Percentiles rank a stretch among this genome's conserved stretches.
Conservation (phyloP, 495 filamentous ascomycete species). For the Xylaria acuta region DNA sequence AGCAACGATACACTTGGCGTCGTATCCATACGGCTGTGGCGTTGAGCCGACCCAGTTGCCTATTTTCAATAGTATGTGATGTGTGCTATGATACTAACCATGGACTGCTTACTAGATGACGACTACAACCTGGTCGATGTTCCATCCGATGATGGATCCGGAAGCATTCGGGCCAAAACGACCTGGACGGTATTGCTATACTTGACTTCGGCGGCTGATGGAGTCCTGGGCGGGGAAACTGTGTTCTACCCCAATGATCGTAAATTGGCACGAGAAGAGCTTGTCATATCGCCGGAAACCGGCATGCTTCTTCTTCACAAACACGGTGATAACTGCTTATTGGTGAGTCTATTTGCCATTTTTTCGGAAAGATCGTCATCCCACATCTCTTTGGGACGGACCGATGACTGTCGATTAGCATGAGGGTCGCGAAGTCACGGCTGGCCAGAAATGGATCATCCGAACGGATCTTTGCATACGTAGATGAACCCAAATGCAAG, state of each 20-base stretch:
- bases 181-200: slow-evolving; percentile 95
- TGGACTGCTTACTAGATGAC: slow-evolving; percentile 30
- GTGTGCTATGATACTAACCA: slow-evolving; percentile 7
- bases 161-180: slow-evolving; percentile 74
- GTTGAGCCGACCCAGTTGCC: not conserved
- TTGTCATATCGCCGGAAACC: slow-evolving; percentile 74
- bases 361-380: not conserved
- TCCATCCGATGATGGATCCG: slow-evolving; percentile 76
- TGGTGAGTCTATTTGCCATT: slow-evolving; percentile 48
- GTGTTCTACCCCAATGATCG: slow-evolving; percentile 85
- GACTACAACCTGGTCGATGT: slow-evolving; percentile 36
- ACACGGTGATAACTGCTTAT: slow-evolving; percentile 86
- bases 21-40: slow-evolving; percentile 7
- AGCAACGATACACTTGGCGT: not conserved
- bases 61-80: slow-evolving; percentile 4
- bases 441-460: slow-evolving; percentile 93
- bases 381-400: not conserved
- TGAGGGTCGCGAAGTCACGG: slow-evolving; percentile 78
- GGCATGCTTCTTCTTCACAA: slow-evolving; percentile 87
- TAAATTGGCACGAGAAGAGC: slow-evolving; percentile 61
- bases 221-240: slow-evolving; percentile 83
- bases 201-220: slow-evolving; percentile 70
- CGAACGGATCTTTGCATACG: slow-evolving; percentile 82
- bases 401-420: slow-evolving; percentile 52
- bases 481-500: slow-evolving; percentile 19